Evolutionary conservation across 768 basidiomycete species (phyloP).

Genomic region (Russula lepida): DNA sequence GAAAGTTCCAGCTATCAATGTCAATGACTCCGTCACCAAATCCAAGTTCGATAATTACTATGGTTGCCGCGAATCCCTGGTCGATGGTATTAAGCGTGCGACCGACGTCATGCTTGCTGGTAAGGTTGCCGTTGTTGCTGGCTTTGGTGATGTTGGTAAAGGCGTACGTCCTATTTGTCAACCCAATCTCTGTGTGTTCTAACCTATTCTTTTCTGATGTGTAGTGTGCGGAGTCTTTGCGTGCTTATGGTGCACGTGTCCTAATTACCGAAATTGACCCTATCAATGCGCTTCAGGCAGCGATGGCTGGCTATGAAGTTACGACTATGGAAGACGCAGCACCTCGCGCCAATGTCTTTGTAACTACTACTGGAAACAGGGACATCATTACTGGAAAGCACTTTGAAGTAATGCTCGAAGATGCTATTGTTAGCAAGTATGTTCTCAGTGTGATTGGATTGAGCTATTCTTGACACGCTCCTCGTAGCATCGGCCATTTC

Average conservation of each 20-base stretch:
- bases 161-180: conserved; percentile 54
- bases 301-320: conserved; percentile 99
- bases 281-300: conserved; percentile 99
- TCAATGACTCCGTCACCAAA: conserved; percentile 99
- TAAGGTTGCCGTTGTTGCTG: conserved; percentile 98
- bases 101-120: conserved; percentile 99
- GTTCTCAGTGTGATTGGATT: conserved; percentile 26
- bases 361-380: conserved; percentile 97
- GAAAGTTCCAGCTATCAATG: conserved; percentile 98
- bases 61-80: conserved; percentile 98
- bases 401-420: conserved; percentile 92
- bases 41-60: conserved; percentile 99
- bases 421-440: conserved; percentile 97
- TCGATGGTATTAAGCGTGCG: conserved; percentile 99
- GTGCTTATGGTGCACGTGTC: conserved; percentile 96
- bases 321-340: conserved; percentile 98
- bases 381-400: conserved; percentile 93
- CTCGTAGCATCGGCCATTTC: conserved; percentile 70
- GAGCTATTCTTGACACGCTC: neutral
- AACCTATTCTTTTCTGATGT: conserved; percentile 1
- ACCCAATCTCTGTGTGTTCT: neutral
- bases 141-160: conserved; percentile 98
- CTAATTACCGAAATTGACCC: conserved; percentile 98
- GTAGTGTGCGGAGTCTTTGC: conserved; percentile 93
- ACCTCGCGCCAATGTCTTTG: conserved; percentile 80